Conservation (phyloP, 441 rosid species). For the Corymbia calophylla region DNA sequence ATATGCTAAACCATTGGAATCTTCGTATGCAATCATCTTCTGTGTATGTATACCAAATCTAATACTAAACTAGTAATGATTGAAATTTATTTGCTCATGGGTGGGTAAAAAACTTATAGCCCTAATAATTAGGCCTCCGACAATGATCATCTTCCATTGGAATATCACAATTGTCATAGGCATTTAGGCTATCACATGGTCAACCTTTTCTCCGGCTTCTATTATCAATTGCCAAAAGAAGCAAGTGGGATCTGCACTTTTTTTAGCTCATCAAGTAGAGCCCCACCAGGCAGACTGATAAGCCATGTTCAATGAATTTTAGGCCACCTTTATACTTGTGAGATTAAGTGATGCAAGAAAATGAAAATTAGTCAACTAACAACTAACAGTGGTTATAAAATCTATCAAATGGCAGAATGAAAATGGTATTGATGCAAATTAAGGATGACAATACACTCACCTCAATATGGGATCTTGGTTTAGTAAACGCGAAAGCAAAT, state of each 20-base stretch:
- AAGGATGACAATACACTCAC: constrained; percentile 15
- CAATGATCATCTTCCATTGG: neutral
- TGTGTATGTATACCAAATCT: fast-evolving
- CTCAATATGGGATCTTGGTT: constrained; percentile 63
- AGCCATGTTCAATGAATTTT: neutral
- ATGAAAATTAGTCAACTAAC: neutral
- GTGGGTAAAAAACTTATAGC: neutral
- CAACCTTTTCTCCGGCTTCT: neutral
- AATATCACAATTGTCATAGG: neutral
- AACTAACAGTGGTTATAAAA: neutral
- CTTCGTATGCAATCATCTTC: neutral
- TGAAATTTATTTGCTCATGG: neutral
- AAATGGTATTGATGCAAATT: too few species aligned
- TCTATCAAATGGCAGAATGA: neutral
- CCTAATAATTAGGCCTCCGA: neutral
- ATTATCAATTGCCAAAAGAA: neutral
- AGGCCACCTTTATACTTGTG: fast-evolving
- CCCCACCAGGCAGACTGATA: neutral
- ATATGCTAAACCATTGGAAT: neutral
- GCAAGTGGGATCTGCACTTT: neutral
- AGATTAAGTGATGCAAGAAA: neutral
- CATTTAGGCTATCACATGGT: neutral
- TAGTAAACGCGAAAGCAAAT: constrained; percentile 53
- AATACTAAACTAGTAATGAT: fast-evolving
- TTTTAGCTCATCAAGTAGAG: neutral